phyloP scores from a whole-genome alignment of 768 basidiomycete genomes.

The Mycena olivaceomarginata region DNA sequence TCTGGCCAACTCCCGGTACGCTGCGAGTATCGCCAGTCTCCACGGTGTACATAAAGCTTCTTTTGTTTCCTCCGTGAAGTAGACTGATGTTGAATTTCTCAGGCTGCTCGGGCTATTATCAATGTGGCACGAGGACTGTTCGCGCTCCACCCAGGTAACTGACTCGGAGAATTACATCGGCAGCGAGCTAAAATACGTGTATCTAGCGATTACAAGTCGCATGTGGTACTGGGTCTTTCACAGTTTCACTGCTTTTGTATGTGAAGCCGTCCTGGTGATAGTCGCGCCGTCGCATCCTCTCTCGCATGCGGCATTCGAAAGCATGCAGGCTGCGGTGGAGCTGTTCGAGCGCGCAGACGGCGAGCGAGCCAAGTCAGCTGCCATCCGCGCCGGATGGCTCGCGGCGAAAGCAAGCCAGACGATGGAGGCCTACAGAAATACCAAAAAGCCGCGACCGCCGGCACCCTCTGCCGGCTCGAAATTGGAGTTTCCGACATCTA shows the following conservation, averaged over 20 bases:
- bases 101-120: constrained; percentile 49
- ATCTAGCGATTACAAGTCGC: constrained; percentile 43
- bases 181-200: neutral
- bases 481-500: constrained; percentile 42
- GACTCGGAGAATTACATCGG: neutral
- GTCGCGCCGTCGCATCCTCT: constrained; percentile 49
- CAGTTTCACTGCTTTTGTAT: constrained; percentile 48
- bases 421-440: constrained; percentile 39
- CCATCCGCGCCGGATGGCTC: constrained; percentile 39
- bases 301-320: constrained; percentile 44
- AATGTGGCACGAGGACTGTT: constrained; percentile 48
- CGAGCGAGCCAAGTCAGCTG: constrained; percentile 42
- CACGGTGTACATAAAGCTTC: constrained; percentile 25
- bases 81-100: neutral
- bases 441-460: neutral
- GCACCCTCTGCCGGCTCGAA: neutral
- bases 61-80: neutral
- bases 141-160: constrained; percentile 45
- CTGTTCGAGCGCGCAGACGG: constrained; percentile 45
- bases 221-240: constrained; percentile 51
- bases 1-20: constrained; percentile 42
- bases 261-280: constrained; percentile 47
- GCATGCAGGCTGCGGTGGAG: constrained; percentile 47
- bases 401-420: constrained; percentile 38
- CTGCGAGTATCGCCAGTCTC: constrained; percentile 42